phyloP scores from a whole-genome alignment of 2,329 filamentous ascomycete species.

The Beauveria bassiana region DNA sequence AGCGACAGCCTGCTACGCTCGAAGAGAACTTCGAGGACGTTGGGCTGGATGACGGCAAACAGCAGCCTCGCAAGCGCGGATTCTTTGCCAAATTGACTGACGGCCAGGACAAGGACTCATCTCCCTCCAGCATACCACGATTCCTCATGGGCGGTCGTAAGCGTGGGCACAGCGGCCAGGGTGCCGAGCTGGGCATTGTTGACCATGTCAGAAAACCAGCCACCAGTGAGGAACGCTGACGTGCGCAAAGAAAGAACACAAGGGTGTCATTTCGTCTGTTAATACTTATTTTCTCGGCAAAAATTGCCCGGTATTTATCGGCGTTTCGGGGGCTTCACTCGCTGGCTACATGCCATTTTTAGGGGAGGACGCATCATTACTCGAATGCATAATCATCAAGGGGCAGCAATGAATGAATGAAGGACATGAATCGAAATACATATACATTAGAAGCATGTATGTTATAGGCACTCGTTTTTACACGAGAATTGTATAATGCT shows the following conservation, averaged over 20 bases:
- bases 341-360: neutral
- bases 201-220: conserved; percentile 27
- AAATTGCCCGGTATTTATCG: neutral
- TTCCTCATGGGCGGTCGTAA: conserved; percentile 68
- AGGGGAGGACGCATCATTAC: neutral
- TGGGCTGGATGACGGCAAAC: conserved; percentile 68
- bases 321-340: neutral
- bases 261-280: neutral
- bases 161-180: conserved; percentile 56
- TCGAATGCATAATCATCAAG: neutral
- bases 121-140: conserved; percentile 36
- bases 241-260: neutral
- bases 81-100: conserved; percentile 75
- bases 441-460: neutral
- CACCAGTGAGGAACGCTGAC: neutral
- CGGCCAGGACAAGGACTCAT: conserved; percentile 28
- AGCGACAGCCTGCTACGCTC: conserved; percentile 54
- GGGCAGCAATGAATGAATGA: neutral
- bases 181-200: conserved; percentile 63
- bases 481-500: neutral
- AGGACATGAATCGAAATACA: neutral
- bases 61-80: conserved; percentile 47
- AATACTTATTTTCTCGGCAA: neutral
- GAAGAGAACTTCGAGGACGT: conserved; percentile 89
- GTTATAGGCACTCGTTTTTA: neutral